phyloP scores from a whole-genome alignment of 768 basidiomycete species.

The Russula abietina region DNA sequence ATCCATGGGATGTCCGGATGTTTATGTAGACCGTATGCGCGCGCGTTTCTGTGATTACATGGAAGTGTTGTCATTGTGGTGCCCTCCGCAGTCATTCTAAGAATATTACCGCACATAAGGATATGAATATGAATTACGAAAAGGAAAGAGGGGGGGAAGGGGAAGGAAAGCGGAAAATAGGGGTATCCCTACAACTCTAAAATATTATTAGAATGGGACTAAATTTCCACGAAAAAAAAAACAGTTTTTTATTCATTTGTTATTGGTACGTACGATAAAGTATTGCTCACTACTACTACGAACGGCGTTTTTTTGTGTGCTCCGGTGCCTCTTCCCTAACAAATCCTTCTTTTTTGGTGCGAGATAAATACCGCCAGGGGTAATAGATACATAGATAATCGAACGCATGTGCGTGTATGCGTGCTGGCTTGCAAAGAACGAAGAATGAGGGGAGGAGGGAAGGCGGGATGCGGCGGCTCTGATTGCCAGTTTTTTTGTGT shows the following conservation, averaged over 20 bases:
- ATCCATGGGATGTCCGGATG: not conserved
- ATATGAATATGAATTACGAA: not conserved
- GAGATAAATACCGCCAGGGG: constrained; percentile 22
- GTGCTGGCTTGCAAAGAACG: constrained; percentile 14
- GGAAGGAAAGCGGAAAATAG: not conserved
- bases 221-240: constrained; percentile 6
- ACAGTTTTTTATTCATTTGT: constrained; percentile 1
- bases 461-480: not conserved
- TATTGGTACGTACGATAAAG: constrained; percentile 12
- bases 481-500: constrained; percentile 5
- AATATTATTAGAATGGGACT: not conserved
- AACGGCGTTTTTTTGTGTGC: constrained; percentile 6
- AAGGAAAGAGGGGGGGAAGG: not conserved
- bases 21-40: not conserved
- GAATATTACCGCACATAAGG: no score
- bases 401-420: constrained; percentile 9
- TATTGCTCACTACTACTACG: constrained; percentile 17
- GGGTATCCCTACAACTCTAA: not conserved
- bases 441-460: not conserved
- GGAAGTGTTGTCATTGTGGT: not conserved
- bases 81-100: not conserved
- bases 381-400: constrained; percentile 24
- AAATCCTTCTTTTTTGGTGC: constrained; percentile 18
- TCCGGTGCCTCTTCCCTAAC: not conserved
- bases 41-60: not conserved